Percentiles rank a stretch among this genome's conserved stretches.
Evolutionary conservation across 176 grass and related monocot genomes (phyloP).

Genomic region (Triticum urartu): DNA sequence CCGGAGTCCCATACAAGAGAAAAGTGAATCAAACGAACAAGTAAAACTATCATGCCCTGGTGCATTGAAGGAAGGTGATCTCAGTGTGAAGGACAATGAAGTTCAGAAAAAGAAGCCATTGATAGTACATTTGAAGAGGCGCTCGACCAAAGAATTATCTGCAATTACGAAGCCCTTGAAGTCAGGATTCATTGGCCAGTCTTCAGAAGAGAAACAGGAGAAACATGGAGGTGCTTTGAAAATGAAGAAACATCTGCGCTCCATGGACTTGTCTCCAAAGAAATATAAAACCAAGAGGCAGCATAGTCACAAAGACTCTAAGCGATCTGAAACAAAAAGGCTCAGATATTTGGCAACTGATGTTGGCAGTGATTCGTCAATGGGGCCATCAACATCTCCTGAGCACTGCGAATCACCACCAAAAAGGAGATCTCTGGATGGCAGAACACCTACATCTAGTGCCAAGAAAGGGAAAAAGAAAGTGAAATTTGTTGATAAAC

Average conservation of each 20-base stretch:
- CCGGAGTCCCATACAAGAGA: constrained; percentile 41
- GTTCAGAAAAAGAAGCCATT: constrained; percentile 51
- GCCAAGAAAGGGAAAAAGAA: constrained; percentile 75
- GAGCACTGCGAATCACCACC: constrained; percentile 50
- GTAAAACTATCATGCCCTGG: constrained; percentile 40
- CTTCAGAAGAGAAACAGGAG: constrained; percentile 54
- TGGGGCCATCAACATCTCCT: constrained; percentile 53
- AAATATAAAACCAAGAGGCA: constrained; percentile 61
- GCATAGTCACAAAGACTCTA: constrained; percentile 40
- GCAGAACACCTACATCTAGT: constrained; percentile 45
- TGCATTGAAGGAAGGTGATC: constrained; percentile 33
- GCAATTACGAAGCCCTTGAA: constrained; percentile 40
- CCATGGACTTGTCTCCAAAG: constrained; percentile 38
- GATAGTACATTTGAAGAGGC: constrained; percentile 47
- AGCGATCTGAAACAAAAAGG: constrained; percentile 51
- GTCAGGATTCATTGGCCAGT: constrained; percentile 32
- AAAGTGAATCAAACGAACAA: constrained; percentile 50
- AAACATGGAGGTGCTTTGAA: constrained; percentile 40
- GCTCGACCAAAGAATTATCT: constrained; percentile 42
- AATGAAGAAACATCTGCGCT: constrained; percentile 49
- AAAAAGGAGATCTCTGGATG: constrained; percentile 62
- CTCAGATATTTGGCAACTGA: constrained; percentile 40
- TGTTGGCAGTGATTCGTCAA: constrained; percentile 49
- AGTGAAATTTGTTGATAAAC: constrained; percentile 60
- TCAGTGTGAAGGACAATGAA: constrained; percentile 29